Percentiles rank a stretch among this genome's conserved stretches.
These are phyloP conservation scores for Colletotrichum sp. DNA, from an alignment of 2,329 filamentous ascomycete genomes.

Conservation along the genomic window DNA sequence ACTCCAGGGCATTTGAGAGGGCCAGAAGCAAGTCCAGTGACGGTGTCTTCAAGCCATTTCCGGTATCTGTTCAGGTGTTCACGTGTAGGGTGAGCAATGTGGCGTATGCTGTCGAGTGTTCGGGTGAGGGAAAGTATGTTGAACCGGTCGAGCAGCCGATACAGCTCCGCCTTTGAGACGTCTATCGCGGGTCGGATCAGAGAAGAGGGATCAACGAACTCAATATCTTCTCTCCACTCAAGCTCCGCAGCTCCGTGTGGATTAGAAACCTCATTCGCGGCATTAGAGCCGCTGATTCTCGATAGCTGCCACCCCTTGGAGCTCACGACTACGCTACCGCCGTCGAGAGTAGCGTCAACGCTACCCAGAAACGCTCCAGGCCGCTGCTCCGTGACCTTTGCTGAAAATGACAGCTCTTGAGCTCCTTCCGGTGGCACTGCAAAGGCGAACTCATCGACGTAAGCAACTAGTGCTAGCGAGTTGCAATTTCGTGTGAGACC, in stretches of 20 bases:
- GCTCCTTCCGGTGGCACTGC: background rate
- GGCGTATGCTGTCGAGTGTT: background rate
- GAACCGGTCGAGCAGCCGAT: background rate
- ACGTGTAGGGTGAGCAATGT: background rate
- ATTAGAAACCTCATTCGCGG: background rate
- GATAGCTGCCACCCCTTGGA: constrained; percentile 2
- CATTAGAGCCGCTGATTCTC: background rate
- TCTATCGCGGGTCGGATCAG: background rate
- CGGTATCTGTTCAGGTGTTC: background rate
- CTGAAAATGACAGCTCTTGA: background rate
- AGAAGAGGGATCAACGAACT: background rate
- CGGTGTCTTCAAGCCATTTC: background rate
- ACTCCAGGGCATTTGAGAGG: background rate
- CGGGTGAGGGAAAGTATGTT: background rate
- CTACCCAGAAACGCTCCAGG: background rate
- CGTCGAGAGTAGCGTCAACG: background rate
- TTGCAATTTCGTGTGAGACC: background rate
- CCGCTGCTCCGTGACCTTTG: background rate
- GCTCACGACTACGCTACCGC: background rate
- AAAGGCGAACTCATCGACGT: constrained; percentile 4
- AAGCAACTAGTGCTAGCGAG: background rate
- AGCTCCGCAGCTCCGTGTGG: background rate
- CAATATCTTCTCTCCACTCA: background rate
- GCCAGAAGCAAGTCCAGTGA: background rate
- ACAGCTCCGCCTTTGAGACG: background rate